Evolutionary conservation across 1,284 basidiomycete species (phyloP).

Genomic region (Cutaneotrichosporon mucoides): DNA sequence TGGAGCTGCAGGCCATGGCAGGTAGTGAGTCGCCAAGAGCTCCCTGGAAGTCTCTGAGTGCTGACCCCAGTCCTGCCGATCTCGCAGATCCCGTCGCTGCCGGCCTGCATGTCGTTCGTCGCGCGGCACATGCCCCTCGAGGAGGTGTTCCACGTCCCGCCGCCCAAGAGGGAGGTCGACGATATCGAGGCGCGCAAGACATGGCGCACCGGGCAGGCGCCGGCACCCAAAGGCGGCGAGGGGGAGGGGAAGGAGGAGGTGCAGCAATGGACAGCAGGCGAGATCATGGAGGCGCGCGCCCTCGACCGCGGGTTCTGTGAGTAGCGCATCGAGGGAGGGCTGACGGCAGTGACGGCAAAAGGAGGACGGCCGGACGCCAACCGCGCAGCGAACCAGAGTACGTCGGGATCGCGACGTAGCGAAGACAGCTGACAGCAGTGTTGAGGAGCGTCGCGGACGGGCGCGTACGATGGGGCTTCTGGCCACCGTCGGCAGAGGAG

Average conservation of each 20-base stretch:
- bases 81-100: constrained; percentile 73
- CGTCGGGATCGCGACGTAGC: background rate
- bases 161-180: constrained; percentile 43
- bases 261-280: constrained; percentile 53
- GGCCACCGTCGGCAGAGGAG: constrained; percentile 54
- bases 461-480: constrained; percentile 75
- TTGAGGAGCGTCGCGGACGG: constrained; percentile 77
- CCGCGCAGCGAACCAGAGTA: constrained; percentile 74
- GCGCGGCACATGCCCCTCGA: constrained; percentile 73
- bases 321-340: background rate
- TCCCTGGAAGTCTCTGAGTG: too few species aligned
- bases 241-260: too few species aligned
- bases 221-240: background rate
- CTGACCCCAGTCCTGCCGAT: constrained; percentile 63
- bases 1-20: constrained; percentile 68
- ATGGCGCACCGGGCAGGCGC: constrained; percentile 21
- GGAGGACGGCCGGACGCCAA: constrained; percentile 81
- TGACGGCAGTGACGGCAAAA: constrained; percentile 64
- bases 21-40: constrained; percentile 12
- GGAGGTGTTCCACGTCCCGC: constrained; percentile 58
- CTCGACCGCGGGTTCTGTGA: constrained; percentile 62
- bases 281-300: constrained; percentile 73
- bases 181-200: constrained; percentile 38
- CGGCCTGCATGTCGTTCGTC: constrained; percentile 67
- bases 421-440: constrained; percentile 38